These are phyloP conservation scores for Tolypocladium album DNA, from an alignment of 2,329 filamentous ascomycete genomes.

Conservation along the genomic window DNA sequence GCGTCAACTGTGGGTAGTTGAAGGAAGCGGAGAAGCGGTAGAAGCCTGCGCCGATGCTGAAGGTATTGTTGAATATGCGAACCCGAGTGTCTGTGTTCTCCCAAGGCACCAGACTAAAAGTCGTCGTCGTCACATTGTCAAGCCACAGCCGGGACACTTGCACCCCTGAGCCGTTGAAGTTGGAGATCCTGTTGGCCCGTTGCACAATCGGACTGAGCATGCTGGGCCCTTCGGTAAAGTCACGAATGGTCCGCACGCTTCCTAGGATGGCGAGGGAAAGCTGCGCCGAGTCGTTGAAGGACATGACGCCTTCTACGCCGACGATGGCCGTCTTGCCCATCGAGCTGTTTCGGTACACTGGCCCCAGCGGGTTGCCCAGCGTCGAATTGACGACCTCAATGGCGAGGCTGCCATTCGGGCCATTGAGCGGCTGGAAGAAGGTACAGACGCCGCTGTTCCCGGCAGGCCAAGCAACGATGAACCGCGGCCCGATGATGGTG, in stretches of 20 bases:
- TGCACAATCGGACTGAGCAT: constrained; percentile 42
- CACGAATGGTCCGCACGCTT: constrained; percentile 51
- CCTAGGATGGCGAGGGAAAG: constrained; percentile 48
- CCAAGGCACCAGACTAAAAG: constrained; percentile 33
- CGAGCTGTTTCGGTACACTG: constrained; percentile 25
- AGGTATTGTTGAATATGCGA: constrained; percentile 26
- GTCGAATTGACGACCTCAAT: constrained; percentile 42
- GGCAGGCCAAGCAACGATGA: constrained; percentile 53
- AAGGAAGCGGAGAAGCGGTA: constrained; percentile 49
- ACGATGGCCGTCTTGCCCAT: constrained; percentile 28
- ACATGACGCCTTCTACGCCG: constrained; percentile 41
- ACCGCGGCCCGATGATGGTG: constrained; percentile 42
- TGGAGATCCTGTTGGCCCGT: constrained; percentile 33
- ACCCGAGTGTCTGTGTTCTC: constrained; percentile 17
- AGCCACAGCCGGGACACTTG: constrained; percentile 46
- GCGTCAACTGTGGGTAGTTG: constrained; percentile 51
- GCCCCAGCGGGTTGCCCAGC: constrained; percentile 30
- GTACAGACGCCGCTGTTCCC: constrained; percentile 51
- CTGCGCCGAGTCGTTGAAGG: constrained; percentile 46
- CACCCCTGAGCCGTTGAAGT: constrained; percentile 29
- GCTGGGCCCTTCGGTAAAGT: constrained; percentile 49
- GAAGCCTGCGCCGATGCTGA: constrained; percentile 38
- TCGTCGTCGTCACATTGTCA: constrained; percentile 48
- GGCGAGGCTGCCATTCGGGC: constrained; percentile 39
- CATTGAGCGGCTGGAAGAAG: constrained; percentile 44